These are phyloP conservation scores for Sarocladium kiliense DNA, from an alignment of 2,329 filamentous ascomycete species.

Conservation along the genomic window DNA sequence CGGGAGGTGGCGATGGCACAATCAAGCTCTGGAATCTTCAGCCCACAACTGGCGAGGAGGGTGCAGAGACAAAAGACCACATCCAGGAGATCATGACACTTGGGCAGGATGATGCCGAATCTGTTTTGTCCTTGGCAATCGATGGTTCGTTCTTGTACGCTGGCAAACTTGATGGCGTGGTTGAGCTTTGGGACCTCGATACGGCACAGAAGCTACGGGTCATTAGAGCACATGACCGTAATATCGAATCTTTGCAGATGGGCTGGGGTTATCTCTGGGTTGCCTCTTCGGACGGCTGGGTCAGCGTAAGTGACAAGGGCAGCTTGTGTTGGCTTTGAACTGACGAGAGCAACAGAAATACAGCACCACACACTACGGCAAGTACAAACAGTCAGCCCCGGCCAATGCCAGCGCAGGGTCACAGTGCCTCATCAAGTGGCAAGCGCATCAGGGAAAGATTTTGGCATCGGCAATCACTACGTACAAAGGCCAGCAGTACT, in stretches of 20 bases:
- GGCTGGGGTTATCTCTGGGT: slow-evolving; percentile 82
- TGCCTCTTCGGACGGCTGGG: slow-evolving; percentile 81
- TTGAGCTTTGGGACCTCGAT: slow-evolving; percentile 96
- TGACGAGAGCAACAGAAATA: slow-evolving; percentile 46
- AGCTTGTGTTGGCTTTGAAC: too few species aligned
- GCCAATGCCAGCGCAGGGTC: slow-evolving; percentile 70
- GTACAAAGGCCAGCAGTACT: slow-evolving; percentile 70
- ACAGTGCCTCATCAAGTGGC: slow-evolving; percentile 71
- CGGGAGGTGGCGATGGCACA: slow-evolving; percentile 86
- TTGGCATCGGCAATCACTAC: slow-evolving; percentile 74
- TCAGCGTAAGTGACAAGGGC: slow-evolving; percentile 74
- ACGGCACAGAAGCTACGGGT: slow-evolving; percentile 85
- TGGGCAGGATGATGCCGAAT: slow-evolving; percentile 56
- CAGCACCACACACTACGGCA: slow-evolving; percentile 59
- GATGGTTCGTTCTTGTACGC: slow-evolving; percentile 92
- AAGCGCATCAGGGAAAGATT: slow-evolving; percentile 81
- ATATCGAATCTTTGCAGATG: slow-evolving; percentile 83
- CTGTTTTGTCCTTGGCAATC: slow-evolving; percentile 71
- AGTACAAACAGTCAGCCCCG: slow-evolving; percentile 40
- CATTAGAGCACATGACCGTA: slow-evolving; percentile 73
- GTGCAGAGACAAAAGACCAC: slow-evolving; percentile 45
- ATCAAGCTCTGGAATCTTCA: slow-evolving; percentile 85
- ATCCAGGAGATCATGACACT: slow-evolving; percentile 66
- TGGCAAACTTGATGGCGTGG: slow-evolving; percentile 78
- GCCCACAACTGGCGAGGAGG: slow-evolving; percentile 20